Percentiles rank a stretch among this genome's conserved stretches.
These are phyloP conservation scores for Suhomyces kunorum DNA, from an alignment of 1,139 yeast genomes.

Conservation along the genomic window DNA sequence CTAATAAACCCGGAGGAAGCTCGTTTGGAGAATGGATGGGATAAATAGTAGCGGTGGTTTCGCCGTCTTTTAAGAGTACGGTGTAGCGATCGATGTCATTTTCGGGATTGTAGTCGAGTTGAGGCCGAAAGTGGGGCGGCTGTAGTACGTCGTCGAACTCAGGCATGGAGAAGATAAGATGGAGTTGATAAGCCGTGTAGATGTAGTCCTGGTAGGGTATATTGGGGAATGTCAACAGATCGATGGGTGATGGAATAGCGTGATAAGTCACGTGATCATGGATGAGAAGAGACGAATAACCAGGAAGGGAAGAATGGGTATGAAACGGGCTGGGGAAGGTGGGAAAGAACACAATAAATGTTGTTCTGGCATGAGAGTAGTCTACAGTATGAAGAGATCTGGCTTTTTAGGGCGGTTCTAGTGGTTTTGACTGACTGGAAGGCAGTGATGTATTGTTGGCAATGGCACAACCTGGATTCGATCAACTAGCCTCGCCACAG, in stretches of 20 bases:
- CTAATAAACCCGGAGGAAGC: constrained; percentile 75
- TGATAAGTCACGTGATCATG: neutral
- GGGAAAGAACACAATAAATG: too few relatives aligned
- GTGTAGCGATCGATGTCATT: constrained; percentile 50
- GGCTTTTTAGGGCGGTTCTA: too few relatives aligned
- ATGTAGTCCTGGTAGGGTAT: constrained; percentile 22
- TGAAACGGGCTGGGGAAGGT: too few relatives aligned
- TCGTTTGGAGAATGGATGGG: constrained; percentile 68
- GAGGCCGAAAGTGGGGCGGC: constrained; percentile 39
- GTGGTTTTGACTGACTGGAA: too few relatives aligned
- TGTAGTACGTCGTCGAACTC: constrained; percentile 40
- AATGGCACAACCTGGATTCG: too few relatives aligned
- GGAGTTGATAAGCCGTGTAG: constrained; percentile 14
- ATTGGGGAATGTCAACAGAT: constrained; percentile 27
- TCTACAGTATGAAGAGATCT: too few relatives aligned
- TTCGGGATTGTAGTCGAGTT: constrained; percentile 36
- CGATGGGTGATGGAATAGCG: neutral
- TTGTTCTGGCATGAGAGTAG: too few relatives aligned
- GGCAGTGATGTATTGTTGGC: too few relatives aligned
- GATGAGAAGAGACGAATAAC: neutral
- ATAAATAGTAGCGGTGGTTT: constrained; percentile 88
- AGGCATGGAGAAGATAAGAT: too few relatives aligned
- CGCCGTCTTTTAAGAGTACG: constrained; percentile 80
- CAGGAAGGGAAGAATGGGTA: too few relatives aligned
- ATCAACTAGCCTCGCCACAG: too few relatives aligned